A percentile compares a stretch with the other conserved stretches of the same genome.
phyloP scores from a whole-genome alignment of 176 grass and related monocot genomes.

The maize (Zea mays) region Zm-B73-REFERENCE-NAM-5.0 NC_050096.1:65502001-65502500 shows the following conservation, averaged over 20 bases:
- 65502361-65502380: slow-evolving; percentile 84
- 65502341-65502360: slow-evolving; percentile 89
- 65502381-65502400: slow-evolving; percentile 96
- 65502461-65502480: slow-evolving; percentile 17
- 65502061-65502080: too few relatives aligned
- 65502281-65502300: slow-evolving; percentile 92
- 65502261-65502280: slow-evolving; percentile 92
- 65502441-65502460: neutral
- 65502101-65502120: too few relatives aligned
- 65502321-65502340: slow-evolving; percentile 92
- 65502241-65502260: slow-evolving; percentile 83
- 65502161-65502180: slow-evolving; percentile 28
- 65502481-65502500: neutral
- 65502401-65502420: slow-evolving; percentile 78
- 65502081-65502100: too few relatives aligned
- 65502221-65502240: slow-evolving; percentile 61
- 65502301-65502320: slow-evolving; percentile 89
- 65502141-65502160: too few relatives aligned
- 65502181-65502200: neutral
- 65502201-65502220: neutral
- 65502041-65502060: too few relatives aligned
- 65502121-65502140: too few relatives aligned
- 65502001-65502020: too few relatives aligned
- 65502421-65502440: neutral
- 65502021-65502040: too few relatives aligned